Conservation (phyloP, 1,284 basidiomycete species). For the Ceratorhiza oryzae-sativae region DNA sequence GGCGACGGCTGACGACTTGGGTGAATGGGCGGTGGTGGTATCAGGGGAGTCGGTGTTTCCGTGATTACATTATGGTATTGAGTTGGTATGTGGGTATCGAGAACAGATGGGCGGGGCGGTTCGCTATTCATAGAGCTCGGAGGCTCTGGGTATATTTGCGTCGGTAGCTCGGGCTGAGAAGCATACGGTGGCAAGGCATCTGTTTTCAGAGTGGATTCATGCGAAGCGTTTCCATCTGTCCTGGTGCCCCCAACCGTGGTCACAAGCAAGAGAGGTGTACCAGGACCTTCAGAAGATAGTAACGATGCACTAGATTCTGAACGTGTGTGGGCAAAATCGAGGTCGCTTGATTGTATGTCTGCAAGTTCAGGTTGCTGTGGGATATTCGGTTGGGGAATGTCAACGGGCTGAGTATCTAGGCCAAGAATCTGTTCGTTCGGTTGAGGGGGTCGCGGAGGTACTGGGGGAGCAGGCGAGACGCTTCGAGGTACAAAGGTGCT, state of each 20-base stretch:
- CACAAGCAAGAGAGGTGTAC: slow-evolving; percentile 20
- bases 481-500: not conserved
- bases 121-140: not conserved
- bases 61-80: not conserved
- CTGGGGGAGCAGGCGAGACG: not conserved
- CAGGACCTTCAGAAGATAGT: not conserved
- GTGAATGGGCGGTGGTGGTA: slow-evolving; percentile 14
- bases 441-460: slow-evolving; percentile 14
- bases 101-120: not conserved
- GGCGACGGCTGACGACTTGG: slow-evolving; percentile 29
- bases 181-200: slow-evolving; percentile 21
- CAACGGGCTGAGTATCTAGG: not conserved
- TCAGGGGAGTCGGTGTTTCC: not conserved
- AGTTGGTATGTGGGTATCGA: not conserved
- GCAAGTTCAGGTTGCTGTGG: not conserved
- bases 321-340: not conserved
- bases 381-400: not conserved
- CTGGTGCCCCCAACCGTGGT: not conserved
- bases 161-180: slow-evolving; percentile 9
- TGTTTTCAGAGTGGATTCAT: not conserved
- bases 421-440: not conserved
- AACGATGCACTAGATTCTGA: not conserved
- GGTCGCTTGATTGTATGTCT: not conserved
- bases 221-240: not conserved
- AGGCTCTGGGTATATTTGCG: not conserved